Base-by-base conservation (phyloP, 257 asterid species). In the Henckelia pumila region DNA sequence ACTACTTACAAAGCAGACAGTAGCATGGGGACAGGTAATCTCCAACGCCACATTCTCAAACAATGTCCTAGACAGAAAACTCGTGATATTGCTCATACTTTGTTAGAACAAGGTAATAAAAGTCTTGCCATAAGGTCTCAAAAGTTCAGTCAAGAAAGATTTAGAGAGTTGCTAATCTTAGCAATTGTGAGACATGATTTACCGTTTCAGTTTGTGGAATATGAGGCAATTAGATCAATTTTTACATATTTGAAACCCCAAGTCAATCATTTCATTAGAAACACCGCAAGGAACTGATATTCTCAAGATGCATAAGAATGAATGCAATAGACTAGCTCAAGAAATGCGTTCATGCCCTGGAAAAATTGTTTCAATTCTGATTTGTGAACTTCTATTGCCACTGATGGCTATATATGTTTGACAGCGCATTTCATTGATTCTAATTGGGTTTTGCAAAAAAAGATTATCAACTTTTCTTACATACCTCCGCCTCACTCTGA, bases 311-410 rank as follows among this genome's bases (percentile, higher is more conserved):
- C 20, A 70, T 23, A 26, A 60, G 11, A 23, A 13, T 10, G 67
- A 61, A 5, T 60, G 29, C 6, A 52, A 50, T 2, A 70, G 14
- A 8, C 9, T 21, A 17, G 0, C 28, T 3, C 37, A 23, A 17
- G 13, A 21, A 13, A 10, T 58, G 8, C 47, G 11, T 5, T 10
- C 7, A 32, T 7, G 47, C 6, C 3, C n/a, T 24, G 26, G 33
- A 21, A 59, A n/a, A 22, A 23, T 8, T 35, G 16, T 35, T 35
- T 70, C 20, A 60, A 68, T 29, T 44, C 37, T 49, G 35, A 70
- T 60, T 0, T 61, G n/a, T 70, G 68, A 68, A 28, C 68, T 2
- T 44, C 62, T 17, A 22, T 59, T 17, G 16, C 16, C 68, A 70
- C 37, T 26, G 53, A 17, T 59, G 20, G 40, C 0, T 28, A 70